Percentiles rank a stretch among this genome's conserved stretches.
Conservation (phyloP, 1,284 basidiomycete genomes). For the Termitomyces sp. region DNA sequence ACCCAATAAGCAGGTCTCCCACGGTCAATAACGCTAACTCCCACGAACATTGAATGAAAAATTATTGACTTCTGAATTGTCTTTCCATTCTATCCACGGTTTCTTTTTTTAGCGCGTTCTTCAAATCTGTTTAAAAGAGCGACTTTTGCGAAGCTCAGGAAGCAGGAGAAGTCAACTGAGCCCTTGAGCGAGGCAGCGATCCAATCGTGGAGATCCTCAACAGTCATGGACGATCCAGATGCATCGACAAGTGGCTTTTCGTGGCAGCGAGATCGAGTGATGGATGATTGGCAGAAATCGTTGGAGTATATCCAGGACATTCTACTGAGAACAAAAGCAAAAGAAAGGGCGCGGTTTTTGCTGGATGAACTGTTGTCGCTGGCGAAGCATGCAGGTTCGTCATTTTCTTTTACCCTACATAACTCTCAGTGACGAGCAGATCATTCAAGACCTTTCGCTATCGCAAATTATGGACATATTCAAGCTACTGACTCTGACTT, state of each 20-base stretch:
- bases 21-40: conserved; percentile 10
- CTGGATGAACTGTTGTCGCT: conserved; percentile 56
- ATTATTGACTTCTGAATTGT: conserved; percentile 4
- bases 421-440: conserved; percentile 6
- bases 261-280: conserved; percentile 50
- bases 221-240: conserved; percentile 22
- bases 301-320: conserved; percentile 46
- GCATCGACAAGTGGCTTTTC: conserved; percentile 15
- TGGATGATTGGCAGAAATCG: conserved; percentile 51
- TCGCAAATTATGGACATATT: conserved; percentile 70
- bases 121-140: conserved; percentile 31
- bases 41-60: conserved; percentile 10
- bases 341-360: conserved; percentile 51
- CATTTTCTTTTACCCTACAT: background rate
- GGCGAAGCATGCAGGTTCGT: conserved; percentile 55
- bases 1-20: background rate
- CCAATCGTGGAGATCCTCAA: conserved; percentile 36
- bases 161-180: conserved; percentile 26
- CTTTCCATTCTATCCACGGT: background rate
- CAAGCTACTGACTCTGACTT: conserved; percentile 66
- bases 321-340: conserved; percentile 50
- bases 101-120: background rate
- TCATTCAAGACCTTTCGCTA: conserved; percentile 53
- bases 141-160: conserved; percentile 32
- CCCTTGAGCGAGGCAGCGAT: conserved; percentile 36